phyloP scores from a whole-genome alignment of 805 yeast genomes.

The Schwanniomyces yamadae region DNA sequence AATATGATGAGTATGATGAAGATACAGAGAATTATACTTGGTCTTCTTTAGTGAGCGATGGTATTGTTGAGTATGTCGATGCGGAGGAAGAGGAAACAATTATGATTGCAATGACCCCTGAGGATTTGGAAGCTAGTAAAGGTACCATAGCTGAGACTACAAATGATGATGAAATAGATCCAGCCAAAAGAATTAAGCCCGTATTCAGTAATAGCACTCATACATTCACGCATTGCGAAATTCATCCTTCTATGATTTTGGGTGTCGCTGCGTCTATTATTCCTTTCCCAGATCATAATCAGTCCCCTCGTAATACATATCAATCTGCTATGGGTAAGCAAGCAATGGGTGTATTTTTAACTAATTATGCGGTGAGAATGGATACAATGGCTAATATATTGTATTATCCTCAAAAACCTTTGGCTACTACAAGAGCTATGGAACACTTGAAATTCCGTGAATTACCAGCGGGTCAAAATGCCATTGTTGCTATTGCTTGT shows the following conservation, averaged over 20 bases:
- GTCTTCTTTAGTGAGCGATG: conserved; percentile 78
- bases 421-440: conserved; percentile 98
- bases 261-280: conserved; percentile 98
- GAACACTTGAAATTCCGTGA: conserved; percentile 96
- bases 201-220: conserved; percentile 51
- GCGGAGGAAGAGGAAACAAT: conserved; percentile 99
- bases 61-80: conserved; percentile 93
- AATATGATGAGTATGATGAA: conserved; percentile 60
- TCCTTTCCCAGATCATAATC: conserved; percentile 99
- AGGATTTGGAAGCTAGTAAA: conserved; percentile 75
- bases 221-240: conserved; percentile 97
- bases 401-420: conserved; percentile 96
- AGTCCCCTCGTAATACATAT: conserved; percentile 98
- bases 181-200: conserved; percentile 85
- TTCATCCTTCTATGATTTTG: conserved; percentile 97
- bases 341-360: conserved; percentile 98
- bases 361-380: conserved; percentile 96
- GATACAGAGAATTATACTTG: conserved; percentile 69
- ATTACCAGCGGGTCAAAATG: conserved; percentile 98
- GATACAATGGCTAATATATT: conserved; percentile 98
- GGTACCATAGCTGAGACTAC: conserved; percentile 38
- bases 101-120: conserved; percentile 98
- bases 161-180: conserved; percentile 54
- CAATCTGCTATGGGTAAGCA: conserved; percentile 99
- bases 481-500: conserved; percentile 96